Base-by-base conservation (phyloP, 495 filamentous ascomycete species). In the Talaromyces adpressus region DNA sequence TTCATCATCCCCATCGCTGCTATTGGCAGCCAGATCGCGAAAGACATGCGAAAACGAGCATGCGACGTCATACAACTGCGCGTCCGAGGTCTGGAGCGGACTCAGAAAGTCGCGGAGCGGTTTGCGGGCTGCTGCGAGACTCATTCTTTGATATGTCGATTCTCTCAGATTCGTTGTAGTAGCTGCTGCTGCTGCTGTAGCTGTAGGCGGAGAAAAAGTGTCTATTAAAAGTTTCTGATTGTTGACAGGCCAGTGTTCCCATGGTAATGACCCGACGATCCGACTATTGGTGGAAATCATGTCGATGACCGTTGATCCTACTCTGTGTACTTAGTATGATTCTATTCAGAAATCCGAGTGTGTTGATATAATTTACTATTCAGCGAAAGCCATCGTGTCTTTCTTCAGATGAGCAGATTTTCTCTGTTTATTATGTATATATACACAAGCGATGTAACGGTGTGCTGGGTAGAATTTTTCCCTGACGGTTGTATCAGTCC, bases 1-100 rank as follows among this genome's bases (percentile, higher is more conserved):
- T 39, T 89, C 77, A 36, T 81, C 69, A 5, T 88, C 60, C 39
- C 89, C 76, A 34, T 81, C 69, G 6, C 88, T 36, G 7, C 23
- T 62, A 47, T 41, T 62, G n/a, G 62, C 57, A 5, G 62, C 62
- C 14, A 63, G 52, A 39, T 63, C n/a, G 6, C 51, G 62, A 45
- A 63, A 63, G 27, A 63, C 52, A 27, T 45, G 29, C 6, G 56
- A 57, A 63, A 59, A 63, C 7, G 56, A 57, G 62, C 52, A 59
- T 54, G 56, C 62, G 6, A 63, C 25, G 18, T 62, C 60, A 23
- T 62, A 62, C 23, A 62, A 14, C 60, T 53, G 60, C 14, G 66
- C 63, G 14, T 64, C 56, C 5, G 68, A 66, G 2, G 74, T 64
- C 12, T 57, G 67, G 5, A 77, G 63, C 7, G 73, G 73, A 25